Conservation (phyloP, 73 alveolate species). For the Breviolum minutum region DNA sequence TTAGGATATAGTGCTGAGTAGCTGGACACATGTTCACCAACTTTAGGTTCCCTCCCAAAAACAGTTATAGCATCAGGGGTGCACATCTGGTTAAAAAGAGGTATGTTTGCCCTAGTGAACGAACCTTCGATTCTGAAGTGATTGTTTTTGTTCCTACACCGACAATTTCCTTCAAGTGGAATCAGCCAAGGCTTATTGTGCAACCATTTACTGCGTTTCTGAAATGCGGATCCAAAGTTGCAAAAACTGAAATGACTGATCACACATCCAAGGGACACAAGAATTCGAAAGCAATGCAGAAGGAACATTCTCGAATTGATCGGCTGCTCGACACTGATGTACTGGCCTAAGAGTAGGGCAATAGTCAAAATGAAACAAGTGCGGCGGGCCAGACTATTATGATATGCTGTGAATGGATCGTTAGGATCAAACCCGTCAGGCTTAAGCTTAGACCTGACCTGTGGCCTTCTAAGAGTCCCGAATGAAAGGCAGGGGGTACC, state of each 20-base stretch:
- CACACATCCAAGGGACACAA: neutral
- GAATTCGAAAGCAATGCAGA: neutral
- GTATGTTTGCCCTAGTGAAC: neutral
- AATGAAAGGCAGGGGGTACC: neutral
- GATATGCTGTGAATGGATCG: neutral
- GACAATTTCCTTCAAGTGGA: too few relatives aligned
- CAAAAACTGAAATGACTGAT: neutral
- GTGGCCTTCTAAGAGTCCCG: neutral
- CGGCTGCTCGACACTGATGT: conserved; percentile 19
- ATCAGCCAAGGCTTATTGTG: conserved; percentile 58
- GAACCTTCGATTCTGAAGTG: neutral
- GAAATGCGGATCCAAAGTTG: neutral
- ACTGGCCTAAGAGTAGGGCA: neutral
- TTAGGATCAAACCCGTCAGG: neutral
- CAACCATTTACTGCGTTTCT: neutral
- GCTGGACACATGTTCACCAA: neutral
- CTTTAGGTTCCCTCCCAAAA: too few relatives aligned
- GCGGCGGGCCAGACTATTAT: neutral
- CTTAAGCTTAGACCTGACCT: neutral
- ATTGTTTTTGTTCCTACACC: too few relatives aligned
- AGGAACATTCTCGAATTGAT: neutral
- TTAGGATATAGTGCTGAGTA: neutral
- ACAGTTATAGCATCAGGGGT: too few relatives aligned
- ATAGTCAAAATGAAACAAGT: neutral
- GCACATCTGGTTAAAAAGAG: too few relatives aligned